Conservation (phyloP, 73 alveolate species). For the Tetrahymena borealis region DNA sequence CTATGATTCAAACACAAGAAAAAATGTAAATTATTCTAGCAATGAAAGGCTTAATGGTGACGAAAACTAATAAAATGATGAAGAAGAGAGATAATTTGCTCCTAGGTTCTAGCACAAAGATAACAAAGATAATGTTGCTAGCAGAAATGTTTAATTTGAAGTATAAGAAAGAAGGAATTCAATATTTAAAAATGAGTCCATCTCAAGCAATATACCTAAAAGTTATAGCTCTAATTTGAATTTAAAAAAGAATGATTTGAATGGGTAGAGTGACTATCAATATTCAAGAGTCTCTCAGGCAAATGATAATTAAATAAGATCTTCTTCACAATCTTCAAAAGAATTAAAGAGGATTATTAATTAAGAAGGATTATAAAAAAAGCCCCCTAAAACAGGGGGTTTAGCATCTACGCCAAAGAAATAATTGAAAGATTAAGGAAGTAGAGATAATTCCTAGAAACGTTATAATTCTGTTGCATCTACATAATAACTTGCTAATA, state of each 20-base stretch:
- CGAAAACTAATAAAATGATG: background rate
- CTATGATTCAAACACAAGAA: background rate
- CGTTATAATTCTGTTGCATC: background rate
- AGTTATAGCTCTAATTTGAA: background rate
- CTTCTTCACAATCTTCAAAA: background rate
- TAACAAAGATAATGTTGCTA: background rate
- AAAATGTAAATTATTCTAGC: background rate
- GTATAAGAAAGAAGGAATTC: background rate
- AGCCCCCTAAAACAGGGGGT: constrained; percentile 1
- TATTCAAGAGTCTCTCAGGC: background rate
- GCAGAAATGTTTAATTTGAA: background rate
- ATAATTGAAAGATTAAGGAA: background rate
- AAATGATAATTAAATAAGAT: background rate
- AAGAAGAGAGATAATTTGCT: background rate
- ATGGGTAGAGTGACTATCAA: background rate
- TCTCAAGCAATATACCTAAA: background rate
- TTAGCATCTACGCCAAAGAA: background rate
- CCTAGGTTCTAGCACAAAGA: background rate
- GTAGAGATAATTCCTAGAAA: background rate
- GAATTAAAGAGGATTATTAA: background rate
- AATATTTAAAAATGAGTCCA: background rate
- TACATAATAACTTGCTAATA: background rate
- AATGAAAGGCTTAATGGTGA: background rate
- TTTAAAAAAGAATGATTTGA: background rate
- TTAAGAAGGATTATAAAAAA: background rate